Base-by-base conservation (phyloP, 1,284 basidiomycete genomes). In the Cryptococcus sp. region DNA sequence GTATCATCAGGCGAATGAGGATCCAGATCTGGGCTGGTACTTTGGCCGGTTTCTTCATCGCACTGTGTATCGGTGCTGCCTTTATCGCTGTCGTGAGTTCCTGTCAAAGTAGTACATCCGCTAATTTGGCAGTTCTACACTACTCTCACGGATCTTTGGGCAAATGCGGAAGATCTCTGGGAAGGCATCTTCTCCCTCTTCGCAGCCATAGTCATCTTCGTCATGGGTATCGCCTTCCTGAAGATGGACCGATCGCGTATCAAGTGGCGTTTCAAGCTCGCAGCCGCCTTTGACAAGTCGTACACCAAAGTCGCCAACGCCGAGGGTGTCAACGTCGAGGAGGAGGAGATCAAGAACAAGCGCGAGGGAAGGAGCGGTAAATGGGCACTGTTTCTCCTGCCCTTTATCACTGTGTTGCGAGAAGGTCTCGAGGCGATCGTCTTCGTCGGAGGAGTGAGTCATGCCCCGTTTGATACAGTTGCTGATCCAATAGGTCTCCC, bases 351-450 rank as follows among this genome's bases (percentile, higher is more conserved):
- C 8, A 30, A 48, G 25, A 62, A 63, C 41, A 47, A 54, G 41
- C 41, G 46, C 25, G 69, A 71, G 57, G 72, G 69, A 10, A 62
- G 67, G 25, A 60, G 85, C 3, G 86, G 89, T 16, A 89, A 86
- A 81, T 96, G 90, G 87, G 85, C 87, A 0, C 83, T 97, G 42
- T 92, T 97, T 81, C 71, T 93, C 53, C 82, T 97, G 7, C 93
- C 93, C 0, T 79, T 93, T 65, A 85, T 96, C 72, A 95, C 93
- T 4, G 90, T 97, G 41, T 81, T 94, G 42, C 87, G 93, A 66
- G 93, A 97, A 81, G 93, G 93, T 71, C 83, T 96, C 65, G 93
- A 97, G 78, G 92, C 90, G 1, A 88, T 96, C 58, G 83, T 97
- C 62, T 96, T 96, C 72, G 91, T 96, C 52, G 90, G 93, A 19